phyloP scores from a whole-genome alignment of 345 rosid species.

The Adansonia digitata region DNA sequence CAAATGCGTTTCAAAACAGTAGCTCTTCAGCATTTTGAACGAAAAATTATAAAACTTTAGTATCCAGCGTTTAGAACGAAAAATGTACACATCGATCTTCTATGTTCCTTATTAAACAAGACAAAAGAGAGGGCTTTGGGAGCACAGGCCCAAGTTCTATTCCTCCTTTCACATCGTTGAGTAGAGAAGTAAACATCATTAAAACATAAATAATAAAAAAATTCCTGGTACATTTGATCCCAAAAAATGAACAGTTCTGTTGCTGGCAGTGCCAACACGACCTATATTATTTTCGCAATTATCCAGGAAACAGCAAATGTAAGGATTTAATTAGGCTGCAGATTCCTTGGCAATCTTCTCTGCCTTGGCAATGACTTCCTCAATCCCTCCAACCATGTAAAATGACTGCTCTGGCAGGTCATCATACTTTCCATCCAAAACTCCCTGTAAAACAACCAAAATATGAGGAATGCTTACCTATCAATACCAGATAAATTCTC shows the following conservation, averaged over 20 bases:
- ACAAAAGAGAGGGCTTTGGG: slow-evolving; percentile 1
- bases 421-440: slow-evolving; percentile 82
- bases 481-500: too few relatives aligned
- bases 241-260: slow-evolving; percentile 24
- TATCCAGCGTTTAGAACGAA: slow-evolving; percentile 2
- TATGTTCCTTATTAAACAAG: slow-evolving; percentile 18
- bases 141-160: slow-evolving; percentile 15
- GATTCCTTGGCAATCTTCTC: slow-evolving; percentile 74
- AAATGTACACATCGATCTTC: slow-evolving; percentile 23
- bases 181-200: slow-evolving; percentile 16
- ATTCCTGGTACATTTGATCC: slow-evolving; percentile 9
- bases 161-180: slow-evolving; percentile 11
- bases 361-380: slow-evolving; percentile 78
- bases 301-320: slow-evolving; percentile 14
- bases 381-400: slow-evolving; percentile 86
- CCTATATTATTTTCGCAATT: slow-evolving; percentile 26
- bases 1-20: not conserved
- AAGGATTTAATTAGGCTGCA: slow-evolving; percentile 30
- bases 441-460: slow-evolving; percentile 39
- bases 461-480: not conserved
- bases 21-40: not conserved
- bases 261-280: slow-evolving; percentile 32
- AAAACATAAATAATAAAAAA: slow-evolving; percentile 14
- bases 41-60: not conserved
- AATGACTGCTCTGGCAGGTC: slow-evolving; percentile 79